Percentiles rank a stretch among this genome's conserved stretches.
Conservation (phyloP, 768 basidiomycete species). For the Hebeloma cylindrosporum region DNA sequence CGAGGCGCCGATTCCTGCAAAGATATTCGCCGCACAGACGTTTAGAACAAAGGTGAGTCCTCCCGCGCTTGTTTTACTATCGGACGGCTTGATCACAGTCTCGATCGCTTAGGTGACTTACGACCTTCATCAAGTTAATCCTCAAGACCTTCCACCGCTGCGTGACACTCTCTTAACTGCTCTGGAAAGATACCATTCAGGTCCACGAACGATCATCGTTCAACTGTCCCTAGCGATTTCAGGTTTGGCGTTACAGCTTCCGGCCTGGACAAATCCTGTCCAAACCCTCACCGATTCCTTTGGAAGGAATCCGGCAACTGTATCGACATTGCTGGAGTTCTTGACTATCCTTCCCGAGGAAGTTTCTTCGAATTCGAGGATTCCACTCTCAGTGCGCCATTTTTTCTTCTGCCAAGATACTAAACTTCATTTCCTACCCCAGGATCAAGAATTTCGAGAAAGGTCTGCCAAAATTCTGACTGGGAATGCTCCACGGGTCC, state of each 20-base stretch:
- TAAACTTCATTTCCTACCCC: conserved; percentile 5
- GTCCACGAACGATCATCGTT: conserved; percentile 80
- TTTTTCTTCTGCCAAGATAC: background rate
- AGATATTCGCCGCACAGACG: conserved; percentile 95
- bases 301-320: conserved; percentile 81
- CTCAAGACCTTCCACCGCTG: conserved; percentile 68
- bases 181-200: conserved; percentile 67
- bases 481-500: conserved; percentile 65
- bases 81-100: conserved; percentile 28
- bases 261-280: conserved; percentile 81
- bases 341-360: conserved; percentile 92
- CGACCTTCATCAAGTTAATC: conserved; percentile 87
- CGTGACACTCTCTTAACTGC: conserved; percentile 85
- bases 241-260: conserved; percentile 87
- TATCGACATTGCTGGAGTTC: conserved; percentile 85
- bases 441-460: conserved; percentile 78
- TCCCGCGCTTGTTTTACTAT: conserved; percentile 9
- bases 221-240: conserved; percentile 90
- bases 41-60: conserved; percentile 85
- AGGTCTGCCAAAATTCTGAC: conserved; percentile 63
- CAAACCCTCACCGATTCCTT: conserved; percentile 80
- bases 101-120: conserved; percentile 76
- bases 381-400: conserved; percentile 79
- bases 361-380: conserved; percentile 75
- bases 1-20: conserved; percentile 75